Percentiles rank a stretch among this genome's conserved stretches.
Conservation (phyloP, 805 yeast genomes). For the Candida orba region DNA sequence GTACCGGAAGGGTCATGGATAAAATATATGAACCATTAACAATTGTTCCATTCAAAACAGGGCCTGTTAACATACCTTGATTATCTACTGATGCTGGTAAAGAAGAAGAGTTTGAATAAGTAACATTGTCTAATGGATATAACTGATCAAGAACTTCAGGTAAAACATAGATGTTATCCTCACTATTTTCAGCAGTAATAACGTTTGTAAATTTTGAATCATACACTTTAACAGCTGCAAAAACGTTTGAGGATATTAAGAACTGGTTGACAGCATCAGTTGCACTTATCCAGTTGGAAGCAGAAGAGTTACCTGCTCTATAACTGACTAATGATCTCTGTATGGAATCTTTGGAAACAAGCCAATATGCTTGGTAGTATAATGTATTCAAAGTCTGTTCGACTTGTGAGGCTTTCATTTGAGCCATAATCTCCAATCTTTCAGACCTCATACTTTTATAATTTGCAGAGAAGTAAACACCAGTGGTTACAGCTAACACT, state of each 20-base stretch:
- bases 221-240: conserved; percentile 60
- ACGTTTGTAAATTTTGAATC: conserved; percentile 50
- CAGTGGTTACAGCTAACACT: conserved; percentile 69
- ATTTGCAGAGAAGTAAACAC: conserved; percentile 61
- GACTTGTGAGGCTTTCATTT: conserved; percentile 73
- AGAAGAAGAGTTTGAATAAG: conserved; percentile 27
- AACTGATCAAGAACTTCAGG: conserved; percentile 29
- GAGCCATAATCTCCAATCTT: conserved; percentile 69
- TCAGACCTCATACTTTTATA: conserved; percentile 59
- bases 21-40: conserved; percentile 36
- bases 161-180: conserved; percentile 29
- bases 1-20: conserved; percentile 75
- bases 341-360: conserved; percentile 54
- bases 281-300: conserved; percentile 39
- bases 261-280: conserved; percentile 49
- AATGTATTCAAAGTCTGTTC: conserved; percentile 56
- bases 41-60: conserved; percentile 36
- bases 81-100: conserved; percentile 34
- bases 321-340: conserved; percentile 53
- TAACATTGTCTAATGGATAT: conserved; percentile 37
- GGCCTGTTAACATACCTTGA: conserved; percentile 59
- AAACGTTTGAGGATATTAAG: conserved; percentile 52
- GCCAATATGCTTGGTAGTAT: conserved; percentile 62
- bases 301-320: conserved; percentile 66
- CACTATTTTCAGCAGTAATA: conserved; percentile 34